These are phyloP conservation scores for Fulvia fulva DNA, from an alignment of 2,329 filamentous ascomycete species.

Conservation along the genomic window DNA sequence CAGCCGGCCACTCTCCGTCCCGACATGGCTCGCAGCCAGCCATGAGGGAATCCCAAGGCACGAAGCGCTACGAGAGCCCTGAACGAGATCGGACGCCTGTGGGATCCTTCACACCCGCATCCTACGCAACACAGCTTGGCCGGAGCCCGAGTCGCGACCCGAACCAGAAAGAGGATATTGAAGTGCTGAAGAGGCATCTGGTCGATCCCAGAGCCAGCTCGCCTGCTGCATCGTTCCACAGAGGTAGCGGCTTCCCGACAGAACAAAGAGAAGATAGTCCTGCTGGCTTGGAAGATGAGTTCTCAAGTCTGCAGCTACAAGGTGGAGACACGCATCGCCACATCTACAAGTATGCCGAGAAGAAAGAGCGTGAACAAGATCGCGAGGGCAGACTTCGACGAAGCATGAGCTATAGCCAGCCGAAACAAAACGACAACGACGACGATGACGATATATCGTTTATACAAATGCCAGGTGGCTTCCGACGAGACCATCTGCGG, in stretches of 20 bases:
- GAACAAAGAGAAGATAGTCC: conserved; percentile 27
- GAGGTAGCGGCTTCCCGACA: conserved; percentile 22
- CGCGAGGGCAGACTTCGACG: conserved; percentile 60
- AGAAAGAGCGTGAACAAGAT: conserved; percentile 72
- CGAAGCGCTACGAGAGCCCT: conserved; percentile 34
- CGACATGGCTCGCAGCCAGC: conserved; percentile 54
- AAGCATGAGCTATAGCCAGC: conserved; percentile 77
- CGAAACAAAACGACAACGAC: conserved; percentile 67
- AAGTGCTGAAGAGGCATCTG: conserved; percentile 85
- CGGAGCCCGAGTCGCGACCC: conserved; percentile 49
- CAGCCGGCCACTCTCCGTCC: conserved; percentile 65
- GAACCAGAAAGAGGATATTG: conserved; percentile 76
- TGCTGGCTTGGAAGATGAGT: conserved; percentile 62
- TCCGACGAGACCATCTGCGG: conserved; percentile 83
- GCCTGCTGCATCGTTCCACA: conserved; percentile 29
- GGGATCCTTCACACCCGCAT: conserved; percentile 76
- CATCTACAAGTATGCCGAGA: conserved; percentile 95
- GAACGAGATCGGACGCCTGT: conserved; percentile 55
- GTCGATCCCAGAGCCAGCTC: conserved; percentile 60
- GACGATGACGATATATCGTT: conserved; percentile 73
- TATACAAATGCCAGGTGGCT: conserved; percentile 91
- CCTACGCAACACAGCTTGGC: conserved; percentile 42
- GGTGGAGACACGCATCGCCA: conserved; percentile 92
- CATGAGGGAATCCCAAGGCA: conserved; percentile 53
- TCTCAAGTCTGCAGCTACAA: conserved; percentile 88